Evolutionary conservation across 1,139 yeast species (phyloP).

Genomic region (Candida sanyaensis): DNA sequence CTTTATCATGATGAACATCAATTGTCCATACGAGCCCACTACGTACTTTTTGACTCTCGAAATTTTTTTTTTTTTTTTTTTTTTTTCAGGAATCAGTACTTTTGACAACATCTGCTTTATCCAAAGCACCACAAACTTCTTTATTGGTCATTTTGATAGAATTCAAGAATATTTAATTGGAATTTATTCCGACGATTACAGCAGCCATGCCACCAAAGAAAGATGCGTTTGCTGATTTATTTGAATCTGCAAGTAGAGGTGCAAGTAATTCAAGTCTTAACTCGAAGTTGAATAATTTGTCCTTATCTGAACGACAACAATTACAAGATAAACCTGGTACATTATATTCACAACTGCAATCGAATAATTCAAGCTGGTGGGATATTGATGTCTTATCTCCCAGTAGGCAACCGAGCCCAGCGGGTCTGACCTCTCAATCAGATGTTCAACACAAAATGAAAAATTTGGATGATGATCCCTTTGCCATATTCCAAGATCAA

Average conservation of each 20-base stretch:
- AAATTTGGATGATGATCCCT: conserved; percentile 18
- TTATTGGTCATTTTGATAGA: too few species aligned
- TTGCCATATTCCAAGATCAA: conserved; percentile 18
- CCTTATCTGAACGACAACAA: conserved; percentile 24
- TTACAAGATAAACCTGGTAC: conserved; percentile 11
- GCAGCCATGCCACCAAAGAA: conserved; percentile 35
- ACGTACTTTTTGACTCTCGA: too few species aligned
- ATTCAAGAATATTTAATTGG: too few species aligned
- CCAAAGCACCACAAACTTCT: too few species aligned
- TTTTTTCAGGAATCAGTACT: too few species aligned
- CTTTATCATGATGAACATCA: too few species aligned
- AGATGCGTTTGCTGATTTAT: conserved; percentile 51
- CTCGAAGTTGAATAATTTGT: conserved; percentile 17
- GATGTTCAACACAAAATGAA: background rate
- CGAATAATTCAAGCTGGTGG: conserved; percentile 19
- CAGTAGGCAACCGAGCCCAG: conserved; percentile 11
- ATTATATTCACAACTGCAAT: conserved; percentile 2
- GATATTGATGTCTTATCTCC: conserved; percentile 21
- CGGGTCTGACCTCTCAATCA: background rate
- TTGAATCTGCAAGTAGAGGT: conserved; percentile 33
- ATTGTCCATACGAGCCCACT: too few species aligned
- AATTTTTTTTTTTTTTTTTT: too few species aligned
- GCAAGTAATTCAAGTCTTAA: conserved; percentile 7
- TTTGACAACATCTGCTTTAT: too few species aligned
- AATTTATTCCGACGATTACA: background rate